phyloP scores from a whole-genome alignment of 2,329 filamentous ascomycete species.

The Ampelomyces quisqualis region DNA sequence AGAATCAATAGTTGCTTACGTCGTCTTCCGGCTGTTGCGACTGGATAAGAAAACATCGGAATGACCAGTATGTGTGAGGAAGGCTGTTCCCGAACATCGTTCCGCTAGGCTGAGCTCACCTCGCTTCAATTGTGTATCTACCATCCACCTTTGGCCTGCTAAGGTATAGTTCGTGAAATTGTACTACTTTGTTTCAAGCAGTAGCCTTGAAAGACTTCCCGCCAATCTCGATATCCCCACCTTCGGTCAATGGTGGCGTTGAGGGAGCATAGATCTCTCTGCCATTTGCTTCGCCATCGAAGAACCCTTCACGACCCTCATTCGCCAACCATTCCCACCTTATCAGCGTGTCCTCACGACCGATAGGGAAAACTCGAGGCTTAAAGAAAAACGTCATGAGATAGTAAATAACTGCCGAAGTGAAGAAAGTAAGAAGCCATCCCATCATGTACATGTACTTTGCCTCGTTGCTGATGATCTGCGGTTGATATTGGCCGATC shows the following conservation, averaged over 20 bases:
- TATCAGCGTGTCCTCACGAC: slow-evolving; percentile 18
- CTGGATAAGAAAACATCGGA: no score
- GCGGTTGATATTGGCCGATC: slow-evolving; percentile 32
- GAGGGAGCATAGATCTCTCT: slow-evolving; percentile 13
- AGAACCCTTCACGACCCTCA: slow-evolving; percentile 32
- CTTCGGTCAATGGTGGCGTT: slow-evolving; percentile 16
- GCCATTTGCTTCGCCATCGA: slow-evolving; percentile 27
- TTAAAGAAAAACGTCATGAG: slow-evolving; percentile 19
- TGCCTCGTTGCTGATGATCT: slow-evolving; percentile 33
- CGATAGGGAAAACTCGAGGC: slow-evolving; percentile 19
- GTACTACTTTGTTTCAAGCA: no score
- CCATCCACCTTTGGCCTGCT: no score
- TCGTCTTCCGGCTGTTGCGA: no score
- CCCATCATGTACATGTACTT: slow-evolving; percentile 43
- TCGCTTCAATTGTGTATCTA: no score
- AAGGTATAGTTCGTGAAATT: no score
- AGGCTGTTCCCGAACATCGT: no score
- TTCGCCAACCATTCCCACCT: slow-evolving; percentile 29
- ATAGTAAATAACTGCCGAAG: slow-evolving; percentile 32
- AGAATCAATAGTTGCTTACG: no score
- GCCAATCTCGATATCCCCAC: slow-evolving; percentile 11
- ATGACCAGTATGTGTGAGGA: no score
- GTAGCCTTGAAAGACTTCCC: slow-evolving; percentile 13
- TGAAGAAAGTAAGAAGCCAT: slow-evolving; percentile 37
- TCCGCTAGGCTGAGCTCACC: no score